Evolutionary conservation across 2,329 filamentous ascomycete species (phyloP).

Genomic region (Zymoseptoria pseudotritici): DNA sequence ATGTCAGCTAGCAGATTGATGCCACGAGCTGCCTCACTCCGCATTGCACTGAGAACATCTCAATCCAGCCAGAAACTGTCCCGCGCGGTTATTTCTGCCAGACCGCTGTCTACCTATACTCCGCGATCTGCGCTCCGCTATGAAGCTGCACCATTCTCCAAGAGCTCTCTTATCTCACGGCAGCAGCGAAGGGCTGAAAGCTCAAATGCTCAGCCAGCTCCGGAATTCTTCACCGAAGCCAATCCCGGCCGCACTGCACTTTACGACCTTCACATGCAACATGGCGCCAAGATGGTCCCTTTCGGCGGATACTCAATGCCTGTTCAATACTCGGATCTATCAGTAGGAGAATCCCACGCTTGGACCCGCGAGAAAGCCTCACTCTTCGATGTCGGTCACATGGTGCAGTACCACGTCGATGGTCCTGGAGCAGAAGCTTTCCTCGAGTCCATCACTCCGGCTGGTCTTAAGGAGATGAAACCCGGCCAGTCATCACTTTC

Average conservation of each 20-base stretch:
- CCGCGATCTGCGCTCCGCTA: conserved; percentile 1
- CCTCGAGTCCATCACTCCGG: conserved; percentile 76
- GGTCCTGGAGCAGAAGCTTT: conserved; percentile 75
- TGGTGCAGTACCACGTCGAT: conserved; percentile 80
- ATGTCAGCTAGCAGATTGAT: conserved; percentile 14
- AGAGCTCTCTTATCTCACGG: conserved; percentile 7
- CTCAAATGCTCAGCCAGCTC: conserved; percentile 22
- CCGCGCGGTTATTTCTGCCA: background rate
- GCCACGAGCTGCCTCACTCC: conserved; percentile 6
- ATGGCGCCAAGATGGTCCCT: conserved; percentile 91
- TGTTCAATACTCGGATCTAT: conserved; percentile 72
- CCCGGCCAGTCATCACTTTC: conserved; percentile 71
- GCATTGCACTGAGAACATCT: conserved; percentile 4
- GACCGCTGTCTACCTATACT: conserved; percentile 5
- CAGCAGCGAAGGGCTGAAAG: conserved; percentile 21
- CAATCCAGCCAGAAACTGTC: background rate
- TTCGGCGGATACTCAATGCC: conserved; percentile 93
- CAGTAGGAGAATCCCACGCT: conserved; percentile 75
- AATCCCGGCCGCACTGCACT: conserved; percentile 53
- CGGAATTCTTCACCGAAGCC: conserved; percentile 24
- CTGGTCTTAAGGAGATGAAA: conserved; percentile 57
- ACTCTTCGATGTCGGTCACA: conserved; percentile 93
- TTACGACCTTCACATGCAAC: conserved; percentile 67
- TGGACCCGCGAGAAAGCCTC: conserved; percentile 85
- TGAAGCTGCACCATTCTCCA: conserved; percentile 12